Percentiles rank a stretch among this genome's conserved stretches.
These are phyloP conservation scores for Centella asiatica DNA, from an alignment of 129 eudicot genomes.

Conservation along the genomic window DNA sequence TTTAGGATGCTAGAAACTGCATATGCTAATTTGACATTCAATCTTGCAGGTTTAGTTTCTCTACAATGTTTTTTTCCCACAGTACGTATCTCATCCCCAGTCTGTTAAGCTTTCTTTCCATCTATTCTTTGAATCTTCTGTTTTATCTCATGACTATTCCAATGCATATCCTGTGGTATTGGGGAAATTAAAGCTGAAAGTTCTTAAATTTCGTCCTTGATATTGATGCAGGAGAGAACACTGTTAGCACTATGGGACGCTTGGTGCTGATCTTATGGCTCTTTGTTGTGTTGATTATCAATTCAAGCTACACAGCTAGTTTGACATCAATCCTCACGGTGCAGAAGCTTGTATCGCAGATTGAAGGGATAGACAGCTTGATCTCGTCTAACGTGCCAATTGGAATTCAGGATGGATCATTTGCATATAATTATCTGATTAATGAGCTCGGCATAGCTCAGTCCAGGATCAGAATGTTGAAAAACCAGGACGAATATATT, in stretches of 20 bases:
- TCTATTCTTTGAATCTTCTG: neutral
- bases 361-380: slow-evolving; percentile 73
- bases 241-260: slow-evolving; percentile 76
- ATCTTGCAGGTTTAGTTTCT: slow-evolving; percentile 93
- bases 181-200: neutral
- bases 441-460: slow-evolving; percentile 47
- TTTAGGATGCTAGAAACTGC: too few species aligned
- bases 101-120: neutral
- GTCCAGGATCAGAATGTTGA: slow-evolving; percentile 51
- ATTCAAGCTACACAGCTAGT: slow-evolving; percentile 92
- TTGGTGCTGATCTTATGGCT: slow-evolving; percentile 78
- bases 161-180: neutral
- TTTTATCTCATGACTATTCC: neutral
- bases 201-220: slow-evolving; percentile 2
- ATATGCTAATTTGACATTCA: slow-evolving; percentile 3
- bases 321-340: slow-evolving; percentile 89
- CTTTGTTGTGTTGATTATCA: slow-evolving; percentile 70
- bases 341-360: slow-evolving; percentile 55
- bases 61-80: slow-evolving; percentile 97
- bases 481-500: slow-evolving; percentile 47
- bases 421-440: slow-evolving; percentile 52
- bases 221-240: slow-evolving; percentile 62
- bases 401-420: slow-evolving; percentile 83
- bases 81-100: slow-evolving; percentile 44
- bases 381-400: slow-evolving; percentile 53